These are phyloP conservation scores for Coniosporium apollinis DNA, from an alignment of 495 filamentous ascomycete species.

Conservation along the genomic window DNA sequence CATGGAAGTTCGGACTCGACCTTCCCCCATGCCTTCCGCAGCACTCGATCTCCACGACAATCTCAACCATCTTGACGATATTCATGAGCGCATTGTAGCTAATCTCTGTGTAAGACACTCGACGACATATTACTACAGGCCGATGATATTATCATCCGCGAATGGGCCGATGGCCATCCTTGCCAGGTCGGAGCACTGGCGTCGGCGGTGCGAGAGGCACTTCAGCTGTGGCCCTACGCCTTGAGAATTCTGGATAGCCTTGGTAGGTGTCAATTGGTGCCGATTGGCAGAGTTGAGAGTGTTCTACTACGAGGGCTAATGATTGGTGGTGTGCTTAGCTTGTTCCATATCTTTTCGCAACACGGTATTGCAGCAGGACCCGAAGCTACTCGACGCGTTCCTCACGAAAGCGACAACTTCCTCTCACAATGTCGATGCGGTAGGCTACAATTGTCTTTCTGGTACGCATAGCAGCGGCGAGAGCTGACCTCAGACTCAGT, in stretches of 20 bases:
- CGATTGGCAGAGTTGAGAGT: background rate
- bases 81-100: background rate
- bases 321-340: slow-evolving; percentile 8
- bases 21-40: too few species aligned
- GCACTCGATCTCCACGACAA: too few species aligned
- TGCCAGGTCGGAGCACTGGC: slow-evolving; percentile 14
- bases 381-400: slow-evolving; percentile 13
- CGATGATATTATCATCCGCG: slow-evolving; percentile 4
- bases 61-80: too few species aligned
- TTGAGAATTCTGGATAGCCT: slow-evolving; percentile 16
- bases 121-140: slow-evolving; percentile 10
- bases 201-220: slow-evolving; percentile 11
- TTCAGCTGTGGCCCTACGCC: slow-evolving; percentile 17
- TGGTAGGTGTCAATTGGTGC: slow-evolving; percentile 7
- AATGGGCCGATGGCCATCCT: slow-evolving; percentile 11
- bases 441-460: slow-evolving; percentile 5
- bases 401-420: slow-evolving; percentile 12
- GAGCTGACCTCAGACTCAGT: slow-evolving; percentile 8
- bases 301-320: background rate
- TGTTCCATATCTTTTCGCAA: slow-evolving; percentile 12
- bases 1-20: background rate
- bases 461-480: background rate
- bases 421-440: slow-evolving; percentile 6
- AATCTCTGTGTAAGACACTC: slow-evolving; percentile 9
- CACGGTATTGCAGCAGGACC: slow-evolving; percentile 11